Percentiles rank a stretch among this genome's conserved stretches.
Evolutionary conservation across 768 basidiomycete species (phyloP).

Genomic region (Boletus reticuloceps): DNA sequence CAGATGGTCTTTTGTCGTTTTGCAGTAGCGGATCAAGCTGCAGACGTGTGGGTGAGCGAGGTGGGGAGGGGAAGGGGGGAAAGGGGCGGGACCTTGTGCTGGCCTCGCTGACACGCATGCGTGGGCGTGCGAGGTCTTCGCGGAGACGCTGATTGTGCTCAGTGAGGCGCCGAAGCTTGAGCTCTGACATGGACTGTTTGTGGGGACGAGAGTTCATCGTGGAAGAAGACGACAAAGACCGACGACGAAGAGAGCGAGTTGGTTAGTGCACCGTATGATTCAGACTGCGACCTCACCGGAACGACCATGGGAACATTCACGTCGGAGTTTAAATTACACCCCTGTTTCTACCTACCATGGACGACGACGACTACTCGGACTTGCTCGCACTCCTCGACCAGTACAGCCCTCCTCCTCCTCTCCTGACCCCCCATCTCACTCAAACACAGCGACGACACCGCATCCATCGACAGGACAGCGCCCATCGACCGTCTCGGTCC

Average conservation of each 20-base stretch:
- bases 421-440: conserved; percentile 3
- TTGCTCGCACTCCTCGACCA: conserved; percentile 29
- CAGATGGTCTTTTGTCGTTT: conserved; percentile 86
- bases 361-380: conserved; percentile 22
- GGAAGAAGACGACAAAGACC: background rate
- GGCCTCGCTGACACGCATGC: conserved; percentile 90
- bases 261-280: background rate
- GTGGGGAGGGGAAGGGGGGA: background rate
- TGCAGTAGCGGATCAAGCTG: conserved; percentile 93
- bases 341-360: conserved; percentile 8
- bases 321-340: conserved; percentile 20
- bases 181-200: conserved; percentile 97
- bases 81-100: conserved; percentile 59
- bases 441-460: conserved; percentile 32
- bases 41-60: background rate
- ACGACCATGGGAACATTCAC: conserved; percentile 2
- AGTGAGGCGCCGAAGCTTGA: conserved; percentile 88
- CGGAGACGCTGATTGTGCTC: conserved; percentile 91
- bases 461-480: conserved; percentile 41
- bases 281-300: conserved; percentile 1
- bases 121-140: conserved; percentile 87
- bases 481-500: conserved; percentile 48
- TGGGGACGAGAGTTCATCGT: conserved; percentile 73
- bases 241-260: background rate
- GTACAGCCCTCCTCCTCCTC: conserved; percentile 1